Percentiles rank a stretch among this genome's conserved stretches.
Evolutionary conservation across 257 asterid species (phyloP).

Genomic region (Nemophila menziesii): DNA sequence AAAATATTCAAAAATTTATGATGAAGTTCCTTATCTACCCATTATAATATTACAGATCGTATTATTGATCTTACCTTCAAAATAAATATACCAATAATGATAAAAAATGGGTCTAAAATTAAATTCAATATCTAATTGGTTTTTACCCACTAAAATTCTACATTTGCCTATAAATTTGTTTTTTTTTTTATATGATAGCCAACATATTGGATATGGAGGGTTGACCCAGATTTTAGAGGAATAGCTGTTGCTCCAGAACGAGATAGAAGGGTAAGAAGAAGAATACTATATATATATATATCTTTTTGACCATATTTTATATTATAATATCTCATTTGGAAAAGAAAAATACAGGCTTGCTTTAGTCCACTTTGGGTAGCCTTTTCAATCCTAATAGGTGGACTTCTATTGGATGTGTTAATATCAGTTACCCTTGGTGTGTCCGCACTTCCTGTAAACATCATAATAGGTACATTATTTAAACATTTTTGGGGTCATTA

Average conservation of each 20-base stretch:
- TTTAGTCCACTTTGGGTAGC: constrained; percentile 75
- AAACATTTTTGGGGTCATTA: too few species aligned
- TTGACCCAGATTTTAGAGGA: constrained; percentile 42
- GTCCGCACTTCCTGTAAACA: constrained; percentile 69
- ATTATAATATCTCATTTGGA: background rate
- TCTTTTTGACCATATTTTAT: background rate
- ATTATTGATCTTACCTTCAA: too few species aligned
- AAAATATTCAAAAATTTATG: too few species aligned
- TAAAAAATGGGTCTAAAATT: too few species aligned
- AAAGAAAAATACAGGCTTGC: constrained; percentile 45
- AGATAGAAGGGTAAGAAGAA: constrained; percentile 36
- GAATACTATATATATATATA: too few species aligned
- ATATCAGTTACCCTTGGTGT: constrained; percentile 64
- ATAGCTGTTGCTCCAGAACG: constrained; percentile 24
- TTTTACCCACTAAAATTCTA: too few species aligned
- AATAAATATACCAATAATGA: too few species aligned
- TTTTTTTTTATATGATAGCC: constrained; percentile 16
- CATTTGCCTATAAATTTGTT: constrained; percentile 8
- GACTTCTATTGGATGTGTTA: constrained; percentile 67
- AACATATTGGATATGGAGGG: constrained; percentile 72
- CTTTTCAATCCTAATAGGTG: constrained; percentile 59
- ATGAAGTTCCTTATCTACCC: too few species aligned
- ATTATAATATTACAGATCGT: too few species aligned
- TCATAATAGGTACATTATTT: constrained; percentile 44
- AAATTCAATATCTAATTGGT: too few species aligned